Evolutionary conservation across 116 monocot species (phyloP), one percentile per base, ranked within the genome.

Genomic region (Papilionanthe hybrid): DNA sequence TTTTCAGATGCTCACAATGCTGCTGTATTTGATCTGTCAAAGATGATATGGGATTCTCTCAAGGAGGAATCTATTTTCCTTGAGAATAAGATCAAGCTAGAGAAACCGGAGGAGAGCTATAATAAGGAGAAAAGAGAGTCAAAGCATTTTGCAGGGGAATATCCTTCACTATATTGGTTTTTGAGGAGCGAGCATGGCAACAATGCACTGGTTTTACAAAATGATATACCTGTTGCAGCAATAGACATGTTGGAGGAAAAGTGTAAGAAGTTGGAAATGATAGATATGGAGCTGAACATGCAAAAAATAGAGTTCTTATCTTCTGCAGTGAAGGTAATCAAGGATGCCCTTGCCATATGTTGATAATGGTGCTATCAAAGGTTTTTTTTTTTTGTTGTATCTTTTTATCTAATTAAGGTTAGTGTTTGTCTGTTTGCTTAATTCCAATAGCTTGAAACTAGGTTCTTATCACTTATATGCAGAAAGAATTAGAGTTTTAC

Each of bases 331-430:
- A 28, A 69, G 30, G 32, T 69, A 69, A 69, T 69, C 13, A 32
- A 13, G 30, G 28, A 37, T 4, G 32, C 69, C 68, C 53, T 49
- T 79, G 79, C 63, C 75, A 55, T 28, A 66, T 63, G 43, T 86
- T 75, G 15, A 82, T 79, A 58, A 25, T 60, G 60, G 5, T 58
- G 18, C 20, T 23, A 22, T 60, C 60, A 60, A 4, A 60, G 4
- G 23, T 60, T 22, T 60, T 23, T 22, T 60, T 20, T 60, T 6
- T 60, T 57, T 58, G 17, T 20, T 60, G 60, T 60, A 60, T 60
- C 1, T 60, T 60, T 22, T 60, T 6, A 25, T 60, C 8, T 60
- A 8, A 23, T 60, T 6, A 17, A 60, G 60, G 60, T 60, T 22
- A 60, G 12, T 60, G 0, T 60, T 60, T 25, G 23, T 60, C 20